phyloP scores from a whole-genome alignment of 1,284 basidiomycete species.

The Ustilago sp. region DNA sequence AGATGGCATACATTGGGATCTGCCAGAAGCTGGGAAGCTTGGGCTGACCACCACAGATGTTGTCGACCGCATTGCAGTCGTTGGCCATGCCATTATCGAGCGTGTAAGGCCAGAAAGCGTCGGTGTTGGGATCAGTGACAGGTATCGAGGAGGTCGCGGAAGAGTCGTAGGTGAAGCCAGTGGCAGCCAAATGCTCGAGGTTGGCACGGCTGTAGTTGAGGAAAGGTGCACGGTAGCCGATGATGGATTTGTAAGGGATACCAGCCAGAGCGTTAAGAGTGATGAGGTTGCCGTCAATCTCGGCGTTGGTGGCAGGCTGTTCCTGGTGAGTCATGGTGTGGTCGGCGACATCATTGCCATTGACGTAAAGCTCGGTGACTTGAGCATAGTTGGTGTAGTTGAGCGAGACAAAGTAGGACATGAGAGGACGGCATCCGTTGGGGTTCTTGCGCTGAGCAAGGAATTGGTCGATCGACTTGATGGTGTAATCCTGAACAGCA shows the following conservation, averaged over 20 bases:
- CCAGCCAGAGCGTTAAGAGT: conserved; percentile 83
- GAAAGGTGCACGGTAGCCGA: conserved; percentile 83
- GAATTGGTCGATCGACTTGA: conserved; percentile 80
- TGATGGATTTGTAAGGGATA: conserved; percentile 78
- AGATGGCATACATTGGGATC: conserved; percentile 59
- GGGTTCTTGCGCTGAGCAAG: conserved; percentile 82
- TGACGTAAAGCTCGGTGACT: conserved; percentile 85
- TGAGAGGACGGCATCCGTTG: conserved; percentile 79
- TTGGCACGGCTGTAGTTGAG: conserved; percentile 78
- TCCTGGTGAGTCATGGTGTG: conserved; percentile 86
- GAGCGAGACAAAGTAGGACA: conserved; percentile 70
- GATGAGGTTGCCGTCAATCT: conserved; percentile 81
- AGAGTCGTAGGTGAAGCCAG: conserved; percentile 80
- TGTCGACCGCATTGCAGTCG: conserved; percentile 75
- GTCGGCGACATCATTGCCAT: conserved; percentile 87
- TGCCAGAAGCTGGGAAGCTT: conserved; percentile 76
- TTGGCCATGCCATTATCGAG: conserved; percentile 79
- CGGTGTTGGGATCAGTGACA: conserved; percentile 77
- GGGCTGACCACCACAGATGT: conserved; percentile 78
- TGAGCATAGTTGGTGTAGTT: conserved; percentile 81
- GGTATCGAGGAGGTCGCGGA: conserved; percentile 77
- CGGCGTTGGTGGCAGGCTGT: conserved; percentile 73
- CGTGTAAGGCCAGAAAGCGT: conserved; percentile 74
- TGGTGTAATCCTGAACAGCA: conserved; percentile 80
- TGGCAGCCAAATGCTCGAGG: conserved; percentile 74